phyloP scores from a whole-genome alignment of 108 stramenopile species.

The Nannochloropsis granulata region DNA sequence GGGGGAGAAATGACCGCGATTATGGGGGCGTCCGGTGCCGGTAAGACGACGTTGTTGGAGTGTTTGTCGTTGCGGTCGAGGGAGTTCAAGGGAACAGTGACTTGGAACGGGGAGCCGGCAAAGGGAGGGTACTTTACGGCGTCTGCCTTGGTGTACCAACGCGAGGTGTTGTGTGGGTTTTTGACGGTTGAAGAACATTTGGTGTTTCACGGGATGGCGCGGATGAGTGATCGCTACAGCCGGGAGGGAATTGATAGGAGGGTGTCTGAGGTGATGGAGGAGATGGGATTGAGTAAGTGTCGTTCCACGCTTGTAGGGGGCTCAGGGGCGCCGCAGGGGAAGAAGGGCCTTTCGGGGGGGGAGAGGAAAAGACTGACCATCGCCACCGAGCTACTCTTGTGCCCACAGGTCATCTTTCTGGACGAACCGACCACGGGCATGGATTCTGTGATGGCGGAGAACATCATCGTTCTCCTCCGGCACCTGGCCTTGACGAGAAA shows the following conservation, averaged over 20 bases:
- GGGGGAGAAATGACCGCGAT: constrained; percentile 14
- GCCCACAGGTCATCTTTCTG: constrained; percentile 14
- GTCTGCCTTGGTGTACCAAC: not conserved
- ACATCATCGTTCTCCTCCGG: constrained; percentile 14
- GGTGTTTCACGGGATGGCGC: not conserved
- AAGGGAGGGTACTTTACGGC: not conserved
- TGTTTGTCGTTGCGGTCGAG: constrained; percentile 16
- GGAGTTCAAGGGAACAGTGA: not conserved
- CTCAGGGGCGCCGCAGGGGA: not conserved
- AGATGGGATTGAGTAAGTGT: not conserved
- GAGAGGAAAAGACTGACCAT: constrained; percentile 26
- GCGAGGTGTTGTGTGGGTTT: not conserved
- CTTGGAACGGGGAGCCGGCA: not conserved
- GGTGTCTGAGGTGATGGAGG: not conserved
- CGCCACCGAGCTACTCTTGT: constrained; percentile 5
- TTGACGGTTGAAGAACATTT: not conserved
- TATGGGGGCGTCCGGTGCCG: constrained; percentile 36
- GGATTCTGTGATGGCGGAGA: constrained; percentile 45
- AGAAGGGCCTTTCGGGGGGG: constrained; percentile 15
- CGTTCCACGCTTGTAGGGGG: not conserved
- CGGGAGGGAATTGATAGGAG: not conserved
- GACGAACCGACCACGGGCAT: constrained; percentile 30
- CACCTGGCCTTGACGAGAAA: constrained; percentile 1
- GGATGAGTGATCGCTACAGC: not conserved
- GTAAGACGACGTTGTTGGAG: constrained; percentile 36